Conservation (phyloP, 148 eudicot species). For the Vaccinium macrocarpon region DNA sequence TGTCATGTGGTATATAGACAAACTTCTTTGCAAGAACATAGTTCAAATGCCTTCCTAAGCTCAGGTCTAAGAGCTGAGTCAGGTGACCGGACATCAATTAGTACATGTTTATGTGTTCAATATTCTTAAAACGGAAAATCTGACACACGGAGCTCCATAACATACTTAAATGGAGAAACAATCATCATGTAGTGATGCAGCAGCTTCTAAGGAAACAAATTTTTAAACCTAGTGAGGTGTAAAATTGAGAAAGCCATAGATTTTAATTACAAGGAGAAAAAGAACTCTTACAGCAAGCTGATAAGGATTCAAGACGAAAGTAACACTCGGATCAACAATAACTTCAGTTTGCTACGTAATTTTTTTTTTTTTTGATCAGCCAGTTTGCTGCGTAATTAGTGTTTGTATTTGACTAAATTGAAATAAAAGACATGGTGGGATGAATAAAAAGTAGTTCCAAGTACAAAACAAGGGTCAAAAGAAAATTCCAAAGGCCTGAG, state of each 20-base stretch:
- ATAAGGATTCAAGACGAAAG: neutral
- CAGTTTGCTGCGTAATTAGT: neutral
- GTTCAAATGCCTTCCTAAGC: neutral
- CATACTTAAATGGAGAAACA: neutral
- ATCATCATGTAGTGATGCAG: neutral
- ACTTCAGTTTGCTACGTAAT: neutral
- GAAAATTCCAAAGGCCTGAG: neutral
- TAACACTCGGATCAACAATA: conserved; percentile 6
- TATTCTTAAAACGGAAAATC: neutral
- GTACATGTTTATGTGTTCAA: neutral
- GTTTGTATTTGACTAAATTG: neutral
- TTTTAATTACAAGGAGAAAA: neutral
- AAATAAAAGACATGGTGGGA: neutral
- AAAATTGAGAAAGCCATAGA: neutral
- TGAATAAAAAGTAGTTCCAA: neutral
- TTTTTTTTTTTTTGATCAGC: no score
- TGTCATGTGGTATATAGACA: neutral
- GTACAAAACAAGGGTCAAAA: neutral
- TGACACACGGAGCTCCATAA: neutral
- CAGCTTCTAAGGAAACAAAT: neutral
- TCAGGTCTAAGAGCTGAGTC: neutral
- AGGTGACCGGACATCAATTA: neutral
- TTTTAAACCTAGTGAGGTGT: neutral
- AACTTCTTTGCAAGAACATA: neutral
- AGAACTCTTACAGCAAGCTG: neutral